phyloP scores from a whole-genome alignment of 208 protist genomes.

The Wallacemonas rigidus region DNA sequence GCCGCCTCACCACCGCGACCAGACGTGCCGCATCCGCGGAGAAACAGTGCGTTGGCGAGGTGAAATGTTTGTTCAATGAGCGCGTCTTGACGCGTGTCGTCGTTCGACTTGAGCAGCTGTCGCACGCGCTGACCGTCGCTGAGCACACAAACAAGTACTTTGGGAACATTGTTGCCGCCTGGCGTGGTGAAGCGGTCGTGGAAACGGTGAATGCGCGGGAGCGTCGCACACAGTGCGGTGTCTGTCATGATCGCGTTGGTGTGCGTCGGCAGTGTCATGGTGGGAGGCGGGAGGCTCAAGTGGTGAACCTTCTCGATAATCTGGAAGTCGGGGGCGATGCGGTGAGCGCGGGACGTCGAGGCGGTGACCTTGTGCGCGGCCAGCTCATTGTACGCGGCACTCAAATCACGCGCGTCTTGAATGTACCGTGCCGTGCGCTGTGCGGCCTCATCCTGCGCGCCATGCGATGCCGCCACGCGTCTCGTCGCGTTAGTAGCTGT shows the following conservation, averaged over 20 bases:
- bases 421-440: constrained; percentile 25
- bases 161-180: constrained; percentile 96
- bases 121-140: constrained; percentile 79
- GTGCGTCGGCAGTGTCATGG: constrained; percentile 20
- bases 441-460: not conserved
- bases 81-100: constrained; percentile 96
- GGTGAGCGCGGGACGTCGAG: constrained; percentile 18
- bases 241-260: not conserved
- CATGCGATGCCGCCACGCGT: not conserved
- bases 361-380: constrained; percentile 45
- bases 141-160: constrained; percentile 85
- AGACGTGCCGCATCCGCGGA: constrained; percentile 9
- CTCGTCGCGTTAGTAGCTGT: not conserved
- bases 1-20: too few species aligned
- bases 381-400: constrained; percentile 80
- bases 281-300: constrained; percentile 50
- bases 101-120: constrained; percentile 90
- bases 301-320: constrained; percentile 33
- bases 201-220: constrained; percentile 60
- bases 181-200: constrained; percentile 62
- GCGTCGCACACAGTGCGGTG: not conserved
- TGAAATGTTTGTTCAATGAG: constrained; percentile 96
- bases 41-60: constrained; percentile 83
- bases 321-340: constrained; percentile 42
- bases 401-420: constrained; percentile 52